A percentile compares a stretch with the other conserved stretches of the same genome.
Conservation (phyloP, 495 filamentous ascomycete species). For the Aspergillus asperescens region DNA sequence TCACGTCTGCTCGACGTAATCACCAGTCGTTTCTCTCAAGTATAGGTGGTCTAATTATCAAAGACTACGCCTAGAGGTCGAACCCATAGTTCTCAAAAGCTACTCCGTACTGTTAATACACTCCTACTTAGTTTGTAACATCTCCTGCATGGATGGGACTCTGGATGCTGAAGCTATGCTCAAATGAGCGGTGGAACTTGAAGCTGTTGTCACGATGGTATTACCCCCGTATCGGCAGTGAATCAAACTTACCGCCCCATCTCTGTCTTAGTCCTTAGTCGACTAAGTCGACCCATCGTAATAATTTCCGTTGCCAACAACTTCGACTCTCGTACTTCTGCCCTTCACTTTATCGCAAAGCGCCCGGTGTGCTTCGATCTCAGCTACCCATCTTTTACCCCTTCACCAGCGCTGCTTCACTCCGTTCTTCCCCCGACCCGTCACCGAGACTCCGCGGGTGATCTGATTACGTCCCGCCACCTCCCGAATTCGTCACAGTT, state of each 20-base stretch:
- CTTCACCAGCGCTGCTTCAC: neutral
- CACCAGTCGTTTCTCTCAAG: neutral
- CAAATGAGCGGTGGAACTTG: neutral
- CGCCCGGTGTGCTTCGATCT: neutral
- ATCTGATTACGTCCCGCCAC: slow-evolving; percentile 25
- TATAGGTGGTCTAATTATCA: too few relatives aligned
- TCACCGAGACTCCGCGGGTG: slow-evolving; percentile 7
- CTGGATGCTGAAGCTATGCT: too few relatives aligned
- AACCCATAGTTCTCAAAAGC: too few relatives aligned
- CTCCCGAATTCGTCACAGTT: slow-evolving; percentile 30
- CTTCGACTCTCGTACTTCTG: neutral
- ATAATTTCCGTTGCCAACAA: slow-evolving; percentile 6
- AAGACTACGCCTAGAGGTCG: too few relatives aligned
- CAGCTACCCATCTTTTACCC: neutral
- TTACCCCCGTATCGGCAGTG: neutral
- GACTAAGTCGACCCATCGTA: slow-evolving; percentile 10
- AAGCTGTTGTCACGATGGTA: neutral
- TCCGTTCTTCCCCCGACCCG: neutral
- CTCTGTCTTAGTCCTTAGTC: slow-evolving; percentile 2
- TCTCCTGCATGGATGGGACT: too few relatives aligned
- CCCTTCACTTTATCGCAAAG: neutral
- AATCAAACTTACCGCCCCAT: slow-evolving; percentile 11
- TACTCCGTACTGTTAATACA: too few relatives aligned
- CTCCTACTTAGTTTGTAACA: too few relatives aligned
- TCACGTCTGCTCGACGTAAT: slow-evolving; percentile 11